These are phyloP conservation scores for Stenocarpella maydis DNA, from an alignment of 2,329 filamentous ascomycete species.

Conservation along the genomic window DNA sequence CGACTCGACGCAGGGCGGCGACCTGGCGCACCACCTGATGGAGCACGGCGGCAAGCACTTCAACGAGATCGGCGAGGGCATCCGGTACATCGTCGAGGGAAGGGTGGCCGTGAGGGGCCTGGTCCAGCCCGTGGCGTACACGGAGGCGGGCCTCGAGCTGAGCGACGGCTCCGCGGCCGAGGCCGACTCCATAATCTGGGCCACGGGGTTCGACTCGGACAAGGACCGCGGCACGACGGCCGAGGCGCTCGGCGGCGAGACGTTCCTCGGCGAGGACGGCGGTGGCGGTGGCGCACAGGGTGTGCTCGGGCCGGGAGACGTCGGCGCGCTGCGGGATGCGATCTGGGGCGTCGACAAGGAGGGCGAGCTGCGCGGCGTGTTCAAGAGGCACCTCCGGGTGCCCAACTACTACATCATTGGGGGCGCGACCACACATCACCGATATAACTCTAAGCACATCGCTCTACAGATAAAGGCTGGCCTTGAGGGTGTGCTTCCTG, in stretches of 20 bases:
- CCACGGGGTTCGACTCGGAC: constrained; percentile 48
- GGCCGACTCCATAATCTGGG: constrained; percentile 51
- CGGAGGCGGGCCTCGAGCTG: constrained; percentile 43
- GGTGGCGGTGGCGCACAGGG: background rate
- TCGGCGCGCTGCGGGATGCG: constrained; percentile 46
- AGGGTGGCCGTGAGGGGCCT: constrained; percentile 43
- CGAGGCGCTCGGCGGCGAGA: constrained; percentile 39
- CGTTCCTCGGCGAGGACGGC: constrained; percentile 36
- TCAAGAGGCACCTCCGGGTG: constrained; percentile 45
- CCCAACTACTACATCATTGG: constrained; percentile 49
- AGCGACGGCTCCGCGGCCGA: constrained; percentile 46
- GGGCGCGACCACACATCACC: constrained; percentile 45
- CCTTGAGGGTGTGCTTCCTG: constrained; percentile 46
- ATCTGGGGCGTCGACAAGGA: constrained; percentile 53
- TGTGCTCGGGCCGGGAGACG: constrained; percentile 41
- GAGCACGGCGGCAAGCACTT: constrained; percentile 51
- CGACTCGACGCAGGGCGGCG: constrained; percentile 41
- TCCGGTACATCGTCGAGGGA: constrained; percentile 44
- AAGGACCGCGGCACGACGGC: constrained; percentile 42
- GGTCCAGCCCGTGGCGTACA: constrained; percentile 45
- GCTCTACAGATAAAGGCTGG: constrained; percentile 48
- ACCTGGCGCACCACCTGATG: constrained; percentile 45
- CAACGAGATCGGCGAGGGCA: constrained; percentile 47
- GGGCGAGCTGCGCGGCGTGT: constrained; percentile 52
- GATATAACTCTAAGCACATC: constrained; percentile 45